Evolutionary conservation across 2,329 filamentous ascomycete species (phyloP).

Genomic region (Calonectria henricotiae): DNA sequence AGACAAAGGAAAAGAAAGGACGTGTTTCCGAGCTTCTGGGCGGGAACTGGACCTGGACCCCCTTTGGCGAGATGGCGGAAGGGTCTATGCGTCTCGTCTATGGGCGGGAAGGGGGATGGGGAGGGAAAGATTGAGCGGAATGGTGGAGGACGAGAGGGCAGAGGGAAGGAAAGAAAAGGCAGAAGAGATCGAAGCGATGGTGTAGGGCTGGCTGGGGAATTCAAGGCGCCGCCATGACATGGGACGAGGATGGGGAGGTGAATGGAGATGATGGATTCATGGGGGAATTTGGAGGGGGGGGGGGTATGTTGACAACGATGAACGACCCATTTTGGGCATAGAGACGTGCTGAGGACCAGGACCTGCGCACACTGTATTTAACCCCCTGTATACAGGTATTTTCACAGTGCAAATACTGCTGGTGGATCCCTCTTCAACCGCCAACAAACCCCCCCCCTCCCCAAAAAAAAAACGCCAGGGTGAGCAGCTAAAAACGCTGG

Average conservation of each 20-base stretch:
- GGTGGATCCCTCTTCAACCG: background rate
- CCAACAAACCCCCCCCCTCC: background rate
- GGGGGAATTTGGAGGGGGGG: slow-evolving; percentile 18
- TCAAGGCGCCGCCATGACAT: slow-evolving; percentile 43
- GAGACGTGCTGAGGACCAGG: background rate
- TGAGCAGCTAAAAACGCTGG: slow-evolving; percentile 13
- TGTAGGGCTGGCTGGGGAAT: slow-evolving; percentile 41
- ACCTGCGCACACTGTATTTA: slow-evolving; percentile 26
- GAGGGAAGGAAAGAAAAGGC: slow-evolving; percentile 16
- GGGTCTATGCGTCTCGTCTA: slow-evolving; percentile 25
- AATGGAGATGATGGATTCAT: slow-evolving; percentile 40
- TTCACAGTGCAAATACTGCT: slow-evolving; percentile 16
- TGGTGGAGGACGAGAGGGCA: background rate
- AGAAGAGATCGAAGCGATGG: slow-evolving; percentile 32
- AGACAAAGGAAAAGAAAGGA: slow-evolving; percentile 43
- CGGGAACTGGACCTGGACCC: slow-evolving; percentile 9
- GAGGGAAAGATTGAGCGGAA: slow-evolving; percentile 21
- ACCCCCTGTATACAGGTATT: background rate
- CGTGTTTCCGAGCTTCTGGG: slow-evolving; percentile 24
- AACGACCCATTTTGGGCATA: slow-evolving; percentile 8
- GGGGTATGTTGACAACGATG: background rate
- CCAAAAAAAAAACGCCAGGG: slow-evolving; percentile 23
- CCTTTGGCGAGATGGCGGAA: slow-evolving; percentile 11
- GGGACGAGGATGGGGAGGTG: slow-evolving; percentile 36
- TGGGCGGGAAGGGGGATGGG: background rate